Percentiles rank a stretch among this genome's conserved stretches.
Evolutionary conservation across 2,329 filamentous ascomycete genomes (phyloP).

Genomic region (Arthrobotrys conoides): DNA sequence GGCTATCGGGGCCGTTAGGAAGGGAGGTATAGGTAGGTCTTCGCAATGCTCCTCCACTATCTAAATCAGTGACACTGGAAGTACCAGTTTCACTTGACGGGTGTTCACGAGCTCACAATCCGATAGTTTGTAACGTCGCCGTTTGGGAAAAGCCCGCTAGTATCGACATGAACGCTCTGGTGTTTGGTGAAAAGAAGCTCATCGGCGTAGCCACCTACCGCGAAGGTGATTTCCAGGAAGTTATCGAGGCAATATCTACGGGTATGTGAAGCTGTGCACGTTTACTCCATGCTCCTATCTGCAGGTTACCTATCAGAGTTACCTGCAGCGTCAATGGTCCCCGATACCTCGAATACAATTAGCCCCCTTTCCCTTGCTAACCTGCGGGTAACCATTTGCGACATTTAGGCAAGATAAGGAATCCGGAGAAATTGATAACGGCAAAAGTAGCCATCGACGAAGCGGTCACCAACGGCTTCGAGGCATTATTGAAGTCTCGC

Average conservation of each 20-base stretch:
- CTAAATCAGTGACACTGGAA: not conserved
- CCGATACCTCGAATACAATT: not conserved
- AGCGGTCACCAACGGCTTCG: slow-evolving; percentile 47
- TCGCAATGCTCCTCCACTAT: not conserved
- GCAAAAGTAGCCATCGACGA: slow-evolving; percentile 45
- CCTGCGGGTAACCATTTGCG: slow-evolving; percentile 1
- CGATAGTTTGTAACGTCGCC: slow-evolving; percentile 52
- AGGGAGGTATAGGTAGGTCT: slow-evolving; percentile 41
- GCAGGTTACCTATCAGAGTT: slow-evolving; percentile 41
- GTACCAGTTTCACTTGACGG: not conserved
- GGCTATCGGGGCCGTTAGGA: slow-evolving; percentile 48
- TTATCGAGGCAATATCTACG: slow-evolving; percentile 55
- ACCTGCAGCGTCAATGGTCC: slow-evolving; percentile 29
- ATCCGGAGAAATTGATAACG: slow-evolving; percentile 56
- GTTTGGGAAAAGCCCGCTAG: slow-evolving; percentile 55
- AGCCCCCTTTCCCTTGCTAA: slow-evolving; percentile 12
- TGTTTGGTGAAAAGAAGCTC: slow-evolving; percentile 56
- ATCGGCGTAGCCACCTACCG: slow-evolving; percentile 48
- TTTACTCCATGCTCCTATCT: slow-evolving; percentile 27
- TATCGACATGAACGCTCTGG: slow-evolving; percentile 51
- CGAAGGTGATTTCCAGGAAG: slow-evolving; percentile 56
- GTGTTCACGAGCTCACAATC: not conserved
- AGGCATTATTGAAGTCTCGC: slow-evolving; percentile 49
- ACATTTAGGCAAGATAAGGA: slow-evolving; percentile 49
- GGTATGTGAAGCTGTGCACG: slow-evolving; percentile 32